Percentiles rank a stretch among this genome's conserved stretches.
These are phyloP conservation scores for Lactarius psammicola DNA, from an alignment of 768 basidiomycete genomes.

Conservation along the genomic window DNA sequence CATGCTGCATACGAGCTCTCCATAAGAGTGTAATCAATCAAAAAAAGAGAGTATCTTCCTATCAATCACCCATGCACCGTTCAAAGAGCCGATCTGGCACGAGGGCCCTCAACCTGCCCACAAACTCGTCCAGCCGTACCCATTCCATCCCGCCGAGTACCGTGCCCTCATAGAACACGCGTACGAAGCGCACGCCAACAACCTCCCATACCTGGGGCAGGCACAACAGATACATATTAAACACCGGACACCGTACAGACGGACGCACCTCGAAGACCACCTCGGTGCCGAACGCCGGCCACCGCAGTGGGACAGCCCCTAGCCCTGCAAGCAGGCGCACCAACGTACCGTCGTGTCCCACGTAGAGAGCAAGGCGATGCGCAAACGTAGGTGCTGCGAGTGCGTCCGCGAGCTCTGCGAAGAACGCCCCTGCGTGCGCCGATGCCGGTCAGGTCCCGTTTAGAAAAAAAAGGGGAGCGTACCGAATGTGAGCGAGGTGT, in stretches of 20 bases:
- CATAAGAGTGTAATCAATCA: neutral
- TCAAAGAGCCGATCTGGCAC: conserved; percentile 39
- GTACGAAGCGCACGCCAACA: conserved; percentile 36
- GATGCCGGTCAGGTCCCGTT: neutral
- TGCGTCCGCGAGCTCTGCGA: conserved; percentile 41
- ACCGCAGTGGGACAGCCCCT: conserved; percentile 39
- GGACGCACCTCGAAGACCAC: conserved; percentile 45
- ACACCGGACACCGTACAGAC: neutral
- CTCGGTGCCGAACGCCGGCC: conserved; percentile 50
- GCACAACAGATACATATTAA: neutral
- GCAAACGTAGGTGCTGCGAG: conserved; percentile 38
- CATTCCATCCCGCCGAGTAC: conserved; percentile 40
- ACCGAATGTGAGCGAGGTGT: conserved; percentile 49
- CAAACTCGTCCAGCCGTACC: conserved; percentile 39
- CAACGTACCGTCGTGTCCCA: conserved; percentile 52
- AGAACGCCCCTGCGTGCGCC: conserved; percentile 42
- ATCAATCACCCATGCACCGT: conserved; percentile 29
- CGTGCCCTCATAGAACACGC: conserved; percentile 46
- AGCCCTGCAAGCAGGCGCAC: conserved; percentile 41
- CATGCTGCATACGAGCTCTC: neutral
- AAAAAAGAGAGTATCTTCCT: neutral
- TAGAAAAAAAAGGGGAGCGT: neutral
- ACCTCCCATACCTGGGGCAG: conserved; percentile 42
- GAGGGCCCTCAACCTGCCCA: conserved; percentile 35
- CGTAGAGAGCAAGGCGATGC: conserved; percentile 42